A percentile compares a stretch with the other conserved stretches of the same genome.
Conservation (phyloP, 73 alveolate species). For the Tetrahymena malaccensis region DNA sequence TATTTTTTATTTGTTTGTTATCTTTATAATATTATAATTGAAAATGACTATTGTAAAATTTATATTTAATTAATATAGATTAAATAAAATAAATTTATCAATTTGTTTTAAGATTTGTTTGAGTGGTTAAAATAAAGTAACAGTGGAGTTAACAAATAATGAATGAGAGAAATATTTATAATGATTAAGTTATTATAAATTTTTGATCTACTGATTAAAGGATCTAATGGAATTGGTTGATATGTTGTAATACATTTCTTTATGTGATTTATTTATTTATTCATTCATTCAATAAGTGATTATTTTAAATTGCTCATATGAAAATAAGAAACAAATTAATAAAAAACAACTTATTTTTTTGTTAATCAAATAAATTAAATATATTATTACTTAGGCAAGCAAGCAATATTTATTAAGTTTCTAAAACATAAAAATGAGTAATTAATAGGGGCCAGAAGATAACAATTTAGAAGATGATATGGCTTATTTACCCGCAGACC, state of each 20-base stretch:
- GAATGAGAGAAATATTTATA: not conserved
- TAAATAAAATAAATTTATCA: too few species aligned
- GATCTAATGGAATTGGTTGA: not conserved
- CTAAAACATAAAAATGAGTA: not conserved
- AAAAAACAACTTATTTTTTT: not conserved
- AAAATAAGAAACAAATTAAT: not conserved
- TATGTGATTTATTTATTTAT: not conserved
- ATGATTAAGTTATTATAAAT: not conserved
- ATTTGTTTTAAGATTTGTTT: not conserved
- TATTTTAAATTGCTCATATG: not conserved
- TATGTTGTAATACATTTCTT: not conserved
- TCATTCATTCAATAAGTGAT: not conserved
- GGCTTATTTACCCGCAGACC: constrained; percentile 80
- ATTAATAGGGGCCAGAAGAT: not conserved
- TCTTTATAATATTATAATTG: too few species aligned
- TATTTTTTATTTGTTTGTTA: too few species aligned
- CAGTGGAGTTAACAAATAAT: not conserved
- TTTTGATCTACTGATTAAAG: not conserved
- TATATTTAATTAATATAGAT: too few species aligned
- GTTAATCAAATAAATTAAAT: not conserved
- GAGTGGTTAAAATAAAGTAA: not conserved
- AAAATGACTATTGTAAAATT: too few species aligned
- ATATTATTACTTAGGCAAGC: not conserved
- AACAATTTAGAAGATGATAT: constrained; percentile 47
- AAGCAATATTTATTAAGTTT: not conserved